Evolutionary conservation across 352 stramenopile species (phyloP), one percentile per base, ranked within the genome.

Genomic region (Globisporangium megalacanthum): DNA sequence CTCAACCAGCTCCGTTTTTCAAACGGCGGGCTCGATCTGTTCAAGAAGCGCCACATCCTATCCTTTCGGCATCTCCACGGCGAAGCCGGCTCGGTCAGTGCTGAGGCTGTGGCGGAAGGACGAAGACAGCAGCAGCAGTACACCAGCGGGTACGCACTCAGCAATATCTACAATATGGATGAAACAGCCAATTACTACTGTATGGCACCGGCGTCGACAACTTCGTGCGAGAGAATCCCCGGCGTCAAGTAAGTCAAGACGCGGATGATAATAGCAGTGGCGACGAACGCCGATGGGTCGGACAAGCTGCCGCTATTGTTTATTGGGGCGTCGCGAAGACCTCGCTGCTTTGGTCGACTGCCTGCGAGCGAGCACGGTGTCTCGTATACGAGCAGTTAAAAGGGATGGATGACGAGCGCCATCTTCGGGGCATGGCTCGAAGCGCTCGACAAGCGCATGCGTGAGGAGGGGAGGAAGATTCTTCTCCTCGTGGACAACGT

Each of bases 341-440:
- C 65, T 4, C 46, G 67, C 13, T 65, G 61, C 5, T 76, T 81
- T 45, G 62, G 51, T 1, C 36, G 3, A 2, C 8, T 64, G 39
- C 19, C 64, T 51, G 0, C 50, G 46, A 2, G 3, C 7, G 52
- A 64, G n/a, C 39, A 56, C 0, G 60, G 73, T 25, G 33, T 69
- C n/a, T 63, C 68, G 25, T 82, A 82, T 53, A 46, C 39, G 1
- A 61, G 51, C 57, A 73, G 50, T 35, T 14, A 52, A 0, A 73
- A 69, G 44, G 62, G 59, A 4, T 65, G 71, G 42, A 77, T 79
- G 60, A 77, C 61, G 19, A 53, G 60, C 6, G 54, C 53, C 6
- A 59, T 77, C 44, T 82, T 79, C 45, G 49, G 17, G 6, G 50
- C 73, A 6, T 75, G 72, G 68, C n/a, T 82, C 0, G 42, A 54